Evolutionary conservation across 2,329 filamentous ascomycete species (phyloP), one percentile per base, ranked within the genome.

Genomic region (Furcasterigmium sp.): DNA sequence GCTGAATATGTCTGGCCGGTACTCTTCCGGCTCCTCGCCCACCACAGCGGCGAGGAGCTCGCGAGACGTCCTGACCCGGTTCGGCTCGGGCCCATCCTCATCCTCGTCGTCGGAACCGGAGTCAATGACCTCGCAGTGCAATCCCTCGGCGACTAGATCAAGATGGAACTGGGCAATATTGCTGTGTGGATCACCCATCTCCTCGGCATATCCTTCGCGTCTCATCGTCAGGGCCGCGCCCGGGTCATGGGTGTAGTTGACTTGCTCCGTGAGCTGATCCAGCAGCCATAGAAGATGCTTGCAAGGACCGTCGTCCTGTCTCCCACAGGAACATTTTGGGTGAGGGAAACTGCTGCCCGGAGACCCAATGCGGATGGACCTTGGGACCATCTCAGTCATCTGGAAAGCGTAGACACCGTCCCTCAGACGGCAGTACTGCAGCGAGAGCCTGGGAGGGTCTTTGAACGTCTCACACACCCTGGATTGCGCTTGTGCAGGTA

Each of bases 281-380:
- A 76, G 65, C 13, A 80, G 62, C 74, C 75, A 78, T 21, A 80
- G 55, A 23, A 76, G 57, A 46, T 80, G 76, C 10, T 67, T 63
- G 53, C 76, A 79, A 0, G 70, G 71, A 28, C 54, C 49, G 37
- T 51, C 48, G n/a, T 52, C 51, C 47, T 45, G 46, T 35, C 51
- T 55, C 13, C 46, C 53, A 46, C 75, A 78, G 21, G 69, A 72
- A 58, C 76, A 80, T 15, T 56, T 64, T 5, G 76, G 65, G 1
- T 53, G 54, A 2, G 69, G 59, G 38, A 62, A 65, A 26, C 55
- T 63, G 47, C 67, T 68, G 23, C 56, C 56, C 0, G 63, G 54
- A 3, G 64, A 60, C 3, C 70, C 69, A 23, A 76, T 73, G 32
- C 74, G 68, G 34, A 80, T 64, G 15, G 72, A 73, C 10, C 71